phyloP scores from a whole-genome alignment of 2,329 filamentous ascomycete genomes.

The Epichloe elymi region DNA sequence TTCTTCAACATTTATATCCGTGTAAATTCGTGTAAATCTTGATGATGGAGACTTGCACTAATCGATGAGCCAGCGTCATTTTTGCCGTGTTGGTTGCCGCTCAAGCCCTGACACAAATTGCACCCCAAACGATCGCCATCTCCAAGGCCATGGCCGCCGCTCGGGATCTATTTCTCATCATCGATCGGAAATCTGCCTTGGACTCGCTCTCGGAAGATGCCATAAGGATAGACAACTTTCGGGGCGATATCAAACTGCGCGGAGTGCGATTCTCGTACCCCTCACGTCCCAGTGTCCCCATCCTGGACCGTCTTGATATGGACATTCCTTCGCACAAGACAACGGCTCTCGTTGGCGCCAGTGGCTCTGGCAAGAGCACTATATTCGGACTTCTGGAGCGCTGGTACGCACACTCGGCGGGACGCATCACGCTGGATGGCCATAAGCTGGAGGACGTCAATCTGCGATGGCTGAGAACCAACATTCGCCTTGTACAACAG shows the following conservation, averaged over 20 bases:
- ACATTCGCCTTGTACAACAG: conserved; percentile 39
- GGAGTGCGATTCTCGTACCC: conserved; percentile 43
- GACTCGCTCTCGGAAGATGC: conserved; percentile 29
- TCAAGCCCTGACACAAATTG: conserved; percentile 30
- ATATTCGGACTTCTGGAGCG: conserved; percentile 43
- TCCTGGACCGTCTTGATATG: conserved; percentile 30
- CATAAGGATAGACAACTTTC: conserved; percentile 13
- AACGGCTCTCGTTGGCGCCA: conserved; percentile 44
- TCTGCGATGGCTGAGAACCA: conserved; percentile 37
- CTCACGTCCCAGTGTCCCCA: conserved; percentile 35
- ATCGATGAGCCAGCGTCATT: conserved; percentile 24
- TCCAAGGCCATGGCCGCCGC: conserved; percentile 33
- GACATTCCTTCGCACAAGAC: conserved; percentile 31
- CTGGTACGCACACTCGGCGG: conserved; percentile 41
- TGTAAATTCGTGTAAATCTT: conserved; percentile 15
- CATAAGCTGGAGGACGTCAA: conserved; percentile 29
- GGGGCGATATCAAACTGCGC: conserved; percentile 33
- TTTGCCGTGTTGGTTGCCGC: conserved; percentile 34
- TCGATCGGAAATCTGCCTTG: conserved; percentile 30
- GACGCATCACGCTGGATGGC: conserved; percentile 30
- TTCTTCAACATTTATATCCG: neutral
- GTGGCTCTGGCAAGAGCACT: conserved; percentile 46
- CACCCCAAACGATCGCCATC: conserved; percentile 31
- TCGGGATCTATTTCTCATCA: conserved; percentile 31
- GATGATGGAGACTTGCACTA: neutral